These are phyloP conservation scores for Plantago coronopus DNA, from an alignment of 305 asterid species.

Conservation along the genomic window DNA sequence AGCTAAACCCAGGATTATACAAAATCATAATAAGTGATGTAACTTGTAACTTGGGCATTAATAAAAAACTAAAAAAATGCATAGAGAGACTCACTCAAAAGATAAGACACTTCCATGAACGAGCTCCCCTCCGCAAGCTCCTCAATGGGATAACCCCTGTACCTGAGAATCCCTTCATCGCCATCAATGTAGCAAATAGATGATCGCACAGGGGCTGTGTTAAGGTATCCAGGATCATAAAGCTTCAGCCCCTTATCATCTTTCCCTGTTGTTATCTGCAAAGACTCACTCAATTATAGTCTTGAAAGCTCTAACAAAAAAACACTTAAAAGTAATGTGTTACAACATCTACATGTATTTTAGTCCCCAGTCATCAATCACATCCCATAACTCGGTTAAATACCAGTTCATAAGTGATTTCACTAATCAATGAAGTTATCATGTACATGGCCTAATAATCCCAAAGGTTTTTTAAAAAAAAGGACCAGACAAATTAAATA, in stretches of 20 bases:
- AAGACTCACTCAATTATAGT: constrained; percentile 23
- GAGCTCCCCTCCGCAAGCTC: constrained; percentile 95
- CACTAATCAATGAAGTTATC: no score
- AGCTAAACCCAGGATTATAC: background rate
- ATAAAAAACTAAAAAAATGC: background rate
- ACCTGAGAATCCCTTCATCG: constrained; percentile 94
- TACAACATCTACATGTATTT: background rate
- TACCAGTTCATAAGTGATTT: no score
- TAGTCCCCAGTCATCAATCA: background rate
- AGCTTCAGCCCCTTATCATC: constrained; percentile 96
- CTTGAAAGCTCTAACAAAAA: constrained; percentile 10
- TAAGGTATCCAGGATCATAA: constrained; percentile 97
- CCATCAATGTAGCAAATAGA: constrained; percentile 95
- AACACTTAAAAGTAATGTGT: background rate
- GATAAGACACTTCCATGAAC: constrained; percentile 93
- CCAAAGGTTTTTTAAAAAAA: no score
- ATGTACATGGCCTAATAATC: no score
- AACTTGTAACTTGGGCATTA: no score
- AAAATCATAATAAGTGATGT: no score
- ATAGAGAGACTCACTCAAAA: constrained; percentile 60
- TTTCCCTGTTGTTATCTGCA: constrained; percentile 72
- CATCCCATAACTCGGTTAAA: no score
- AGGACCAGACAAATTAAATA: no score
- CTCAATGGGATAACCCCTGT: constrained; percentile 96
- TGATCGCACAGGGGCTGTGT: constrained; percentile 97